Base-by-base conservation (phyloP, 306 rosid species). In the Dalbergia cochinchinensis region DNA sequence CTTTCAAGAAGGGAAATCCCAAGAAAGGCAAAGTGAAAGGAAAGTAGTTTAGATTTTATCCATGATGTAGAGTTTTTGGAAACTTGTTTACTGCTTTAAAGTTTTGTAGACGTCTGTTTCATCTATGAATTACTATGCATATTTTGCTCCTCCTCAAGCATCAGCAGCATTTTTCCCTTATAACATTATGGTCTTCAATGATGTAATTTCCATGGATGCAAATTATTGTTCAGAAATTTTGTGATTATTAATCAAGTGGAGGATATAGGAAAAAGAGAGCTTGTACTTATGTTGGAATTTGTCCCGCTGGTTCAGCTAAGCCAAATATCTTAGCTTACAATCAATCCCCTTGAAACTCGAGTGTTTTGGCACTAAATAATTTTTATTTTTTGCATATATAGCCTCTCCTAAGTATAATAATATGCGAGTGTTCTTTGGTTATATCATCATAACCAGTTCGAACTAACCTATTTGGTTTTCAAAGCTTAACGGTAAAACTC, bases 21-120 rank as follows among this genome's bases (percentile, higher is more conserved):
- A 88, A 79, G 82, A 88, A 91, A 74, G 88, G 86, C 78, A 89
- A 74, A 80, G 83, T 82, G 34, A 95, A 89, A 59, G 86, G 93
- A 85, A 84, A 62, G 44, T 80, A 76, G 64, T 58, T 82, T 45
- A 74, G 84, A 42, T 76, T 79, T 73, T 9, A 12, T 34, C 5
- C 4, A 79, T 51, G 73, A 45, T 76, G 47, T 45, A 62, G 83
- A 59, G 61, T 31, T 62, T 48, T 75, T 69, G 59, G 76, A 58
- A 65, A 57, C 79, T 54, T 68, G 50, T 59, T 73, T 26, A 64
- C 68, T 69, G 59, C 59, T 20, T 79, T 71, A 9, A 76, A 72
- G 81, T 79, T 83, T 76, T 80, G 83, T 79, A 76, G 81, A 76
- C 37, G 39, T 54, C 20, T 63, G 42, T 71, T 58, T 59, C 13